Evolutionary conservation across 176 grass and related monocot genomes (phyloP).

Genomic region (Carex myosuroides): DNA sequence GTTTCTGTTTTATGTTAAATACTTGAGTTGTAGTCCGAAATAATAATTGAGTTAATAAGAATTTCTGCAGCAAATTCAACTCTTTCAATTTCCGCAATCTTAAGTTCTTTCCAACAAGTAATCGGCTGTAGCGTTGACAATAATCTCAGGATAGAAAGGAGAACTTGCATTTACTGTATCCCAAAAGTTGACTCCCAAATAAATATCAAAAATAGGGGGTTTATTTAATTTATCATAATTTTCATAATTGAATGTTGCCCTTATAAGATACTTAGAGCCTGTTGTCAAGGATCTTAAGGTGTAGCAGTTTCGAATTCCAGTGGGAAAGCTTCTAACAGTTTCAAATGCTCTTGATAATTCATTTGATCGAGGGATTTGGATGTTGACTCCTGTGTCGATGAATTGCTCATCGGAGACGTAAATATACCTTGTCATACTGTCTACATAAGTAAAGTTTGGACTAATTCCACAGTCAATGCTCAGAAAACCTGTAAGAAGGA

Average conservation of each 20-base stretch:
- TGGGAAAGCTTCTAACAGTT: slow-evolving; percentile 24
- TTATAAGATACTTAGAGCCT: slow-evolving; percentile 44
- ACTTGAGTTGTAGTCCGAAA: too few relatives aligned
- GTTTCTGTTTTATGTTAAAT: too few relatives aligned
- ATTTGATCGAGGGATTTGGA: slow-evolving; percentile 22
- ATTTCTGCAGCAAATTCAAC: too few relatives aligned
- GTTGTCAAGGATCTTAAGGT: slow-evolving; percentile 28
- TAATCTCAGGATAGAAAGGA: slow-evolving; percentile 31
- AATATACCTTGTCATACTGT: background rate
- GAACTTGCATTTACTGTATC: background rate
- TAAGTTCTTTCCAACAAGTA: too few relatives aligned
- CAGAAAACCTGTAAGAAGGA: background rate
- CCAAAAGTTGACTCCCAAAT: too few relatives aligned
- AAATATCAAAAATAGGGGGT: too few relatives aligned
- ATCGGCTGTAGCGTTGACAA: slow-evolving; percentile 24
- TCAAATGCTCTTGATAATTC: background rate
- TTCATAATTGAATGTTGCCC: too few relatives aligned
- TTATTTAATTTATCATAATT: too few relatives aligned
- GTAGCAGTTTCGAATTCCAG: slow-evolving; percentile 38
- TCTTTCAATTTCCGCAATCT: too few relatives aligned
- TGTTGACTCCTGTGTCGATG: slow-evolving; percentile 9
- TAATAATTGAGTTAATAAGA: too few relatives aligned
- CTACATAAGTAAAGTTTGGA: background rate
- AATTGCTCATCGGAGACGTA: background rate
- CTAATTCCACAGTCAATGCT: background rate